phyloP scores from a whole-genome alignment of 1,139 yeast species.

The Chernovozyma aurita region DNA sequence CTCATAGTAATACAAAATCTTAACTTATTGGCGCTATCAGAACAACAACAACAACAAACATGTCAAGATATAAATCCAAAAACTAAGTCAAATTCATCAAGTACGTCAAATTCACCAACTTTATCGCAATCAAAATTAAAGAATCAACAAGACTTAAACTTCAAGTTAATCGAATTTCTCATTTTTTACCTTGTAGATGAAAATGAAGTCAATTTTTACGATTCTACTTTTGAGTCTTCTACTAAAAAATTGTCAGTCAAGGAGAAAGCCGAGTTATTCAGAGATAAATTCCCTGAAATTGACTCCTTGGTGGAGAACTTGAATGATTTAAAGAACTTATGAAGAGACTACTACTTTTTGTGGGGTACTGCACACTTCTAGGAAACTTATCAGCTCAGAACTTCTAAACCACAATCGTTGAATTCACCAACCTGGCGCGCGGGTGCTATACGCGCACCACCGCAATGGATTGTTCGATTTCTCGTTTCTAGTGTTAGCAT shows the following conservation, averaged over 20 bases:
- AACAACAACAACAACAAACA: conserved; percentile 2
- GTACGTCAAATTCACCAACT: conserved; percentile 20
- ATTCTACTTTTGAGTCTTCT: conserved; percentile 14
- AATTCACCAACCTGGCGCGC: too few relatives aligned
- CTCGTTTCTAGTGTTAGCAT: too few relatives aligned
- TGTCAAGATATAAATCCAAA: background rate
- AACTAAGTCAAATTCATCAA: conserved; percentile 1
- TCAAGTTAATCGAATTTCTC: conserved; percentile 66
- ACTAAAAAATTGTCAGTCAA: conserved; percentile 33
- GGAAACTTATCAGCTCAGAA: too few relatives aligned
- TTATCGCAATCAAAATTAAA: too few relatives aligned
- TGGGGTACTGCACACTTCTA: too few relatives aligned
- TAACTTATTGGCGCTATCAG: conserved; percentile 12
- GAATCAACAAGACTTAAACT: conserved; percentile 42
- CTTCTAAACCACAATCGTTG: too few relatives aligned
- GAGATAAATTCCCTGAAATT: conserved; percentile 40
- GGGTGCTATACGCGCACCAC: too few relatives aligned
- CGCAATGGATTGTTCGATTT: too few relatives aligned
- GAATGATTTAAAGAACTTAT: conserved; percentile 27
- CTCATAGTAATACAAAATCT: conserved; percentile 43
- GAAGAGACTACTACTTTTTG: too few relatives aligned
- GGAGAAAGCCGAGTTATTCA: conserved; percentile 55
- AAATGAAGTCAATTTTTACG: conserved; percentile 21
- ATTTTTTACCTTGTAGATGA: conserved; percentile 74
- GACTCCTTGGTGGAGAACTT: conserved; percentile 37